Conservation (phyloP, 179 eudicot species). For the Amaranthus tricolor region DNA sequence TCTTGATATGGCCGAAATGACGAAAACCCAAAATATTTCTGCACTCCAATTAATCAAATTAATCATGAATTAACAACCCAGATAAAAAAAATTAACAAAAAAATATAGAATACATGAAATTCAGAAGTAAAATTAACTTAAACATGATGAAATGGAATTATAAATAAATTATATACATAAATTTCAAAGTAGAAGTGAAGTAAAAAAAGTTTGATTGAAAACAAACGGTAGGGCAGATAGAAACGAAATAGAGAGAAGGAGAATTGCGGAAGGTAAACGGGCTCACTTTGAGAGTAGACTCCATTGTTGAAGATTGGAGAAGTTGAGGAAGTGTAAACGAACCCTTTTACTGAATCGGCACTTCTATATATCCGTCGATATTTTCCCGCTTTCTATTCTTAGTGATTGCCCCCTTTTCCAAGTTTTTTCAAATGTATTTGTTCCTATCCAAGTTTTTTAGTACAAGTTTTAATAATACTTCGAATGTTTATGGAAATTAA, state of each 20-base stretch:
- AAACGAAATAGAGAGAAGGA: neutral
- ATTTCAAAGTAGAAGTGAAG: neutral
- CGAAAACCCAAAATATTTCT: conserved; percentile 69
- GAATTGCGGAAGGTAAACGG: neutral
- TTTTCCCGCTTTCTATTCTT: no score
- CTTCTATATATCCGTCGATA: no score
- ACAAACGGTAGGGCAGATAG: neutral
- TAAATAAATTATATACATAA: no score
- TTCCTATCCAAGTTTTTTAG: no score
- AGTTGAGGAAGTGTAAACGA: no score
- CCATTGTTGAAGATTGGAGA: neutral
- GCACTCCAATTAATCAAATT: conserved; percentile 17
- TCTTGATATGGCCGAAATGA: conserved; percentile 62
- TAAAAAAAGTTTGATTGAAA: neutral
- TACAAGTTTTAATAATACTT: no score
- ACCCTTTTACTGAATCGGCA: no score
- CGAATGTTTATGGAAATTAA: no score
- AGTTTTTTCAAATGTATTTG: no score
- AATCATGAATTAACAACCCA: neutral
- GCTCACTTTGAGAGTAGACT: neutral
- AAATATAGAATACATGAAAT: neutral
- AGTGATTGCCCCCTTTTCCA: no score
- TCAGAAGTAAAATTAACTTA: neutral
- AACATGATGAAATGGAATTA: neutral
- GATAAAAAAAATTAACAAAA: neutral